These are phyloP conservation scores for Brassica cretica DNA, from an alignment of 345 rosid species.

Conservation along the genomic window DNA sequence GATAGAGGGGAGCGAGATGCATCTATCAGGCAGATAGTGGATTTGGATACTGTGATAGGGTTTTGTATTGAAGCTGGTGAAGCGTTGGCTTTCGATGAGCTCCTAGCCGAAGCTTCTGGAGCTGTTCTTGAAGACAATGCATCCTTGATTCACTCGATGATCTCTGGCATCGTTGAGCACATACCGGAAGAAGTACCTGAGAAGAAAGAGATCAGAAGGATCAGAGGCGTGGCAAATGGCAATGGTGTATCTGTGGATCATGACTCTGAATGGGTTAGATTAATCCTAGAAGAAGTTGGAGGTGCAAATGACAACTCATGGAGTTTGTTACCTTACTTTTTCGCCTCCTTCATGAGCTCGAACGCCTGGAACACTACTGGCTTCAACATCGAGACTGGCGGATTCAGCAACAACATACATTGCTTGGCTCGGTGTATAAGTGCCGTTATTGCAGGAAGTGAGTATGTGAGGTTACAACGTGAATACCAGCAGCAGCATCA, in stretches of 20 bases:
- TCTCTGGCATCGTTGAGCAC: slow-evolving; percentile 72
- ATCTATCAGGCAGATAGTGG: slow-evolving; percentile 77
- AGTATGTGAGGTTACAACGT: slow-evolving; percentile 74
- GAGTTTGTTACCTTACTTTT: slow-evolving; percentile 90
- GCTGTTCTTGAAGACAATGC: slow-evolving; percentile 83
- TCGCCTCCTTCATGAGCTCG: slow-evolving; percentile 85
- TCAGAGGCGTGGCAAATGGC: slow-evolving; percentile 73
- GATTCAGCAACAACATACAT: slow-evolving; percentile 91
- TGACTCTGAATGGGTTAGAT: slow-evolving; percentile 95
- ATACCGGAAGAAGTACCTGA: slow-evolving; percentile 88
- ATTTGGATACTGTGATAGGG: slow-evolving; percentile 88
- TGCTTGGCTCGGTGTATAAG: slow-evolving; percentile 96
- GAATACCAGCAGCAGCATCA: slow-evolving; percentile 72
- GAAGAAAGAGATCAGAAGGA: slow-evolving; percentile 80
- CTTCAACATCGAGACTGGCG: slow-evolving; percentile 92
- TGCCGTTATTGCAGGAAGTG: slow-evolving; percentile 94
- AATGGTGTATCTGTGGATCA: slow-evolving; percentile 64
- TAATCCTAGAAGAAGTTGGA: slow-evolving; percentile 86
- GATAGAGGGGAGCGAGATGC: slow-evolving; percentile 88
- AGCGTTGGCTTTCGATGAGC: slow-evolving; percentile 89
- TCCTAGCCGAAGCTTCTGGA: slow-evolving; percentile 94
- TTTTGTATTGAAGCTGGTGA: slow-evolving; percentile 97
- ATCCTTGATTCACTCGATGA: slow-evolving; percentile 78
- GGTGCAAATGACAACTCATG: slow-evolving; percentile 94
- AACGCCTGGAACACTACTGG: slow-evolving; percentile 85